Evolutionary conservation across 192 early-diverging fungal genomes (phyloP).

Genomic region (Powellomyces hirtus): DNA sequence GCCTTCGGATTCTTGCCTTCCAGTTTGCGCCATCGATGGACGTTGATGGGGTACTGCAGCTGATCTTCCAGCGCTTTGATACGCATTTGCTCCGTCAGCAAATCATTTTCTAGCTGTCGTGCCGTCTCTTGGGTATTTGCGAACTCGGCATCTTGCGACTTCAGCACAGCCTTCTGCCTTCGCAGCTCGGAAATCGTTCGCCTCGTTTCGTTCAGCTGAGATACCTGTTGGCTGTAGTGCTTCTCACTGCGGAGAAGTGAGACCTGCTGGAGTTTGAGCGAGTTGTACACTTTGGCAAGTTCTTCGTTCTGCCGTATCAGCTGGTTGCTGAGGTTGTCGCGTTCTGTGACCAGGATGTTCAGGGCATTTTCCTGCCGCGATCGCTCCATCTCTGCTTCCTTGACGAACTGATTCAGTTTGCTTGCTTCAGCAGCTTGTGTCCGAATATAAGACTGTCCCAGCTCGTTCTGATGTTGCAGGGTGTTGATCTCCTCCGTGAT

Average conservation of each 20-base stretch:
- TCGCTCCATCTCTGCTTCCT: conserved; percentile 60
- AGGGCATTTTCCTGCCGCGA: conserved; percentile 59
- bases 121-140: conserved; percentile 37
- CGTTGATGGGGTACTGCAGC: conserved; percentile 60
- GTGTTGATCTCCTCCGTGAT: conserved; percentile 56
- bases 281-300: conserved; percentile 55
- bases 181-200: conserved; percentile 32
- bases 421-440: conserved; percentile 51
- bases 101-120: conserved; percentile 39
- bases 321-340: conserved; percentile 57
- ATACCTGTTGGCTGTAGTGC: conserved; percentile 44
- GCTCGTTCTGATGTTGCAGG: conserved; percentile 58
- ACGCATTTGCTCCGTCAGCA: conserved; percentile 42
- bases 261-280: conserved; percentile 53
- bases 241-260: conserved; percentile 47
- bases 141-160: conserved; percentile 28
- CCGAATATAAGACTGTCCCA: conserved; percentile 57
- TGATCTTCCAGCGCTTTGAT: conserved; percentile 64
- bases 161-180: conserved; percentile 19
- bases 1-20: conserved; percentile 60
- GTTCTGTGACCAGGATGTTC: conserved; percentile 53
- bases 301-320: conserved; percentile 58
- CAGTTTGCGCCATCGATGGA: conserved; percentile 65
- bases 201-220: conserved; percentile 23
- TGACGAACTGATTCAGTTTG: conserved; percentile 63